These are phyloP conservation scores for Sporothrix globosa DNA, from an alignment of 2,329 filamentous ascomycete species.

Conservation along the genomic window DNA sequence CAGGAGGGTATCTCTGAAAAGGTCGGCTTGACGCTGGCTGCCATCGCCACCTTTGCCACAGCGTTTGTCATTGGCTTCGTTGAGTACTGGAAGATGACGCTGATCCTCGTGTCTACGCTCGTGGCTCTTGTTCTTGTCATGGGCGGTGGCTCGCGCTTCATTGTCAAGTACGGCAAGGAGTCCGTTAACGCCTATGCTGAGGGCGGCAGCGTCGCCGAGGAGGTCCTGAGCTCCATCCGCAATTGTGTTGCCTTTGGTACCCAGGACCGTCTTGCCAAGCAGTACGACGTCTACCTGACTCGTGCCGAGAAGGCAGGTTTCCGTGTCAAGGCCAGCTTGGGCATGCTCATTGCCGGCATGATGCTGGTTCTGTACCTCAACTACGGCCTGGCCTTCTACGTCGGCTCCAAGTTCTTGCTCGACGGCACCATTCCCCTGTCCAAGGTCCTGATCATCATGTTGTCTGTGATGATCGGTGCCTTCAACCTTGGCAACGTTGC, in stretches of 20 bases:
- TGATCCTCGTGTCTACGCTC: slow-evolving; percentile 83
- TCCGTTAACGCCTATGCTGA: slow-evolving; percentile 78
- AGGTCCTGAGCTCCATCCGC: slow-evolving; percentile 90
- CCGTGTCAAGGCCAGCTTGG: slow-evolving; percentile 72
- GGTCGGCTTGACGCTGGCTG: slow-evolving; percentile 74
- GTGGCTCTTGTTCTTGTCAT: slow-evolving; percentile 78
- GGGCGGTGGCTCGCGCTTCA: slow-evolving; percentile 71
- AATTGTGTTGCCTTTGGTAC: slow-evolving; percentile 93
- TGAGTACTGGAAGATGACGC: slow-evolving; percentile 88
- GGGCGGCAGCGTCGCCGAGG: slow-evolving; percentile 87
- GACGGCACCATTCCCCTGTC: slow-evolving; percentile 66
- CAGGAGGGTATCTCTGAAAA: slow-evolving; percentile 95
- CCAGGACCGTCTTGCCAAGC: slow-evolving; percentile 83
- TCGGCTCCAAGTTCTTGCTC: slow-evolving; percentile 76
- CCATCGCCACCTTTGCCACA: slow-evolving; percentile 79
- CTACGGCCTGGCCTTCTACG: slow-evolving; percentile 87
- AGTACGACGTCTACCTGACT: slow-evolving; percentile 77
- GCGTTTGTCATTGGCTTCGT: slow-evolving; percentile 90
- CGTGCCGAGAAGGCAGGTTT: slow-evolving; percentile 76
- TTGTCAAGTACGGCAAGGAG: slow-evolving; percentile 79
- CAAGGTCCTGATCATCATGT: slow-evolving; percentile 79
- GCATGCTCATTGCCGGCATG: slow-evolving; percentile 79
- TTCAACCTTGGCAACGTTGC: slow-evolving; percentile 88
- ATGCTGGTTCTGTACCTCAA: slow-evolving; percentile 84
- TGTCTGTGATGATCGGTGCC: slow-evolving; percentile 90